Conservation (phyloP, 176 grass and related monocot species). For the Paspalum notatum region DNA sequence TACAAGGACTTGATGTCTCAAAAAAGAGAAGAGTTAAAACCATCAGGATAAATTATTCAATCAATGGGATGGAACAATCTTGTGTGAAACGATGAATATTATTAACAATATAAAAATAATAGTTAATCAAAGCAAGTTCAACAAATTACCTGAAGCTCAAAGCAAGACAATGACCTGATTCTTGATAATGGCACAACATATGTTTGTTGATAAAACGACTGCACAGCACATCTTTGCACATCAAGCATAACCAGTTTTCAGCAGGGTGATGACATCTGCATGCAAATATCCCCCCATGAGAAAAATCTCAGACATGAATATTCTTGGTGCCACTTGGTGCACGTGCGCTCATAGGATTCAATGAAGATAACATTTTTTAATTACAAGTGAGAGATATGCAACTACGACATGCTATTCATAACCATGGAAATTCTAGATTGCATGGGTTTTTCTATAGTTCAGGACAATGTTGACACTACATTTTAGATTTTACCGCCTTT, state of each 20-base stretch:
- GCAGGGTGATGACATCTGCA: slow-evolving; percentile 81
- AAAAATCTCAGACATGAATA: slow-evolving; percentile 17
- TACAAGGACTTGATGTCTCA: no score
- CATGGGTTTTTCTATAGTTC: neutral
- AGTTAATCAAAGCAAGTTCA: neutral
- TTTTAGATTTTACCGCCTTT: neutral
- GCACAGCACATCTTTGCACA: slow-evolving; percentile 93
- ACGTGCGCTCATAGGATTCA: slow-evolving; percentile 10
- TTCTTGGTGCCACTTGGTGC: neutral
- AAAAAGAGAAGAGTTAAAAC: no score
- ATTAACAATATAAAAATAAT: slow-evolving; percentile 5
- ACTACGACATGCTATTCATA: neutral
- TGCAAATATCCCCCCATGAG: slow-evolving; percentile 7
- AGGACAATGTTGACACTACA: neutral
- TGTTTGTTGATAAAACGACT: slow-evolving; percentile 98
- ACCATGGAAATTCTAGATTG: neutral
- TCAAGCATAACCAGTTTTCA: slow-evolving; percentile 95
- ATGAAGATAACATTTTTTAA: neutral
- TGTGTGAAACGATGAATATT: slow-evolving; percentile 14
- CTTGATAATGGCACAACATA: slow-evolving; percentile 82
- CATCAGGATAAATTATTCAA: no score
- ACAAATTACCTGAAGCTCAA: slow-evolving; percentile 78
- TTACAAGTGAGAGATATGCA: neutral
- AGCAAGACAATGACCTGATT: slow-evolving; percentile 75
- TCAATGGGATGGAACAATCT: neutral